These are phyloP conservation scores for Hypericum androsaemum DNA, from an alignment of 345 rosid genomes.

Conservation along the genomic window DNA sequence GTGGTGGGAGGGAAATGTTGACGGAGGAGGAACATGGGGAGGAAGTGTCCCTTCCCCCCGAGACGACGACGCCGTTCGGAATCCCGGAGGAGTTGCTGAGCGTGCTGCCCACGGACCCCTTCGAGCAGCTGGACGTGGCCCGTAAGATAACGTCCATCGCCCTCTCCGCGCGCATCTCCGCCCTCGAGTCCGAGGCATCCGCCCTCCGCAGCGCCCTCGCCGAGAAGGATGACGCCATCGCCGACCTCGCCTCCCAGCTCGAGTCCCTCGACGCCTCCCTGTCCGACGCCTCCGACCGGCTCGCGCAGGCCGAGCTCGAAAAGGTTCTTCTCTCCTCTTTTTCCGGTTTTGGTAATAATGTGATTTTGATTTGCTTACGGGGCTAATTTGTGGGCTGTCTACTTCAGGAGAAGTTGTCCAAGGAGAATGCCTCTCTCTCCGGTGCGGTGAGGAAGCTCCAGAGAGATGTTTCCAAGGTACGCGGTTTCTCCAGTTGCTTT, in stretches of 20 bases:
- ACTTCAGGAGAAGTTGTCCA: slow-evolving; percentile 57
- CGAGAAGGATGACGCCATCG: slow-evolving; percentile 54
- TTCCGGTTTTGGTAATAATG: too few relatives aligned
- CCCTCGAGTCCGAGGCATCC: slow-evolving; percentile 71
- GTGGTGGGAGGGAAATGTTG: slow-evolving; percentile 19
- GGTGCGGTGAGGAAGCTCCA: slow-evolving; percentile 72
- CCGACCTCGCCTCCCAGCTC: slow-evolving; percentile 52
- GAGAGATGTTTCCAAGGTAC: slow-evolving; percentile 90
- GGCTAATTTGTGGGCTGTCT: neutral
- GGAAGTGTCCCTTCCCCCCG: neutral
- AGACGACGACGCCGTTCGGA: slow-evolving; percentile 32
- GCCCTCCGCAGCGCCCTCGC: slow-evolving; percentile 40
- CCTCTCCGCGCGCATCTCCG: slow-evolving; percentile 70
- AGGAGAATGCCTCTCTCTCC: slow-evolving; percentile 54
- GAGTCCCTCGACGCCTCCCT: slow-evolving; percentile 66
- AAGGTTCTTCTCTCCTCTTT: slow-evolving; percentile 43
- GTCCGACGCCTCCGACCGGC: slow-evolving; percentile 49
- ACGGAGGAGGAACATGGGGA: slow-evolving; percentile 21
- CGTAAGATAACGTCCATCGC: slow-evolving; percentile 98
- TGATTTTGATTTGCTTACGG: neutral
- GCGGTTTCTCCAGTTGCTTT: neutral
- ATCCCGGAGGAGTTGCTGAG: slow-evolving; percentile 68
- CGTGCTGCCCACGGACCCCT: slow-evolving; percentile 83
- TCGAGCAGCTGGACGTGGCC: slow-evolving; percentile 90
- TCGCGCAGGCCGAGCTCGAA: slow-evolving; percentile 44